Base-by-base conservation (phyloP, 2,329 filamentous ascomycete species). In the Basipetospora sp. region DNA sequence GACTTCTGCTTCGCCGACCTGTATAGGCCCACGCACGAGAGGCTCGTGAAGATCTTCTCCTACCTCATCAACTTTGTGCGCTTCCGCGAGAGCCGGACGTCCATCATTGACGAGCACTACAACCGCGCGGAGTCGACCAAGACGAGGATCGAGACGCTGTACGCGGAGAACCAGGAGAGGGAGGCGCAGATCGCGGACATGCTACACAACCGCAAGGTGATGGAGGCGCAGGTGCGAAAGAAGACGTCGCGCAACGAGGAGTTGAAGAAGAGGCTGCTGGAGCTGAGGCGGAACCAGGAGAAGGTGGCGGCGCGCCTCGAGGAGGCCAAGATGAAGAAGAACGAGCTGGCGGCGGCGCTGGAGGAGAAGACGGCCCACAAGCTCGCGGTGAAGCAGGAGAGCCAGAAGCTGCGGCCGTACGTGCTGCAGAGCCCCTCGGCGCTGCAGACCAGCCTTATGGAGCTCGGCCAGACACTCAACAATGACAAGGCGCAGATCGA, bases 1-100 rank as follows among this genome's bases (percentile, higher is more conserved):
- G 90, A 98, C 58, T 94, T 98, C 51, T 85, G 81, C 26, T 94
- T 96, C 59, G 77, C 78, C 42, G 90, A 98, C 56, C 65, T 98
- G 5, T 88, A 92, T 55, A 81, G 80, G 55, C 90, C 90, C 13
- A 93, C 85, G 2, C 83, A 92, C 53, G 80, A 84, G 41, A 81
- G 90, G 31, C 71, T 96, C 11, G 80, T 88, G 51, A 93, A 90
- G 63, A 92, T 96, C 51, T 90, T 98, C 56, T 93, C 84, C 46
- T 94, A 94, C 59, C 74, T 96, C 45, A 98, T 98, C 65, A 98
- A 98, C 61, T 98, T 98, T 59, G 87, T 96, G 47, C 78, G 90
- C 38, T 98, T 96, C 62, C 81, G 90, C 49, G 87, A 94, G 62
- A 86, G 80, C 44, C 88, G 96, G 58, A 92, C 86, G 1, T 65